Evolutionary conservation across 768 basidiomycete genomes (phyloP), one percentile per base, ranked within the genome.

Genomic region (Suillus lakei): DNA sequence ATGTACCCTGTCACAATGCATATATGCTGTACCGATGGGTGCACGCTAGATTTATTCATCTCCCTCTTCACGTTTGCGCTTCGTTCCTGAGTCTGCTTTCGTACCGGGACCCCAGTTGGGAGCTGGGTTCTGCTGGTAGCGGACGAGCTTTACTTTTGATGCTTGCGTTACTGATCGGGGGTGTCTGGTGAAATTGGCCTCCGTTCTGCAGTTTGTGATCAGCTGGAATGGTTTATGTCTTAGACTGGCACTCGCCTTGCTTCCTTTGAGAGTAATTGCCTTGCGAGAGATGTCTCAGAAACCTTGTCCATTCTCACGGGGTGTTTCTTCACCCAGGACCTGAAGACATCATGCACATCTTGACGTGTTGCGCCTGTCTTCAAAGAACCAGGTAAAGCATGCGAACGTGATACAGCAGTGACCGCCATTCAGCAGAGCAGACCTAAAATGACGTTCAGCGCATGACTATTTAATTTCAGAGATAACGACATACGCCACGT

Each of bases 121-220:
- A n/a, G 88, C 84, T 5, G 97, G 98, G 73, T 98, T 98, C 67
- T 88, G 86, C 76, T 97, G 95, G 77, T 96, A 98, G 44, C 95
- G 84, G 1, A 96, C 92, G 8, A 97, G 79, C 68, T 93, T 94
- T 64, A 92, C 81, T 63, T 87, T 86, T 23, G 86, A 85, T 7
- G 88, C 84, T 16, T 84, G 77, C 9, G 86, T 86, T 3, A 85
- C 82, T 1, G 88, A 85, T 5, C 85, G 80, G 0, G 91, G 88
- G 74, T 98, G 93, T 44, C 78, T 85, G 18, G 82, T 84, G 74
- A 99, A 97, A 72, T 93, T 86, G n/a, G 93, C 89, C 54, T 83
- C 77, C 48, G 77, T 74, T 56, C 90, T 92, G 69, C 9, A 48
- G 66, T 39, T 53, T n/a, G 62, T 53, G 16, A 36, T 4, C 23